Percentiles rank a stretch among this genome's conserved stretches.
These are phyloP conservation scores for Thelonectria rubi DNA, from an alignment of 2,329 filamentous ascomycete genomes.

Conservation along the genomic window DNA sequence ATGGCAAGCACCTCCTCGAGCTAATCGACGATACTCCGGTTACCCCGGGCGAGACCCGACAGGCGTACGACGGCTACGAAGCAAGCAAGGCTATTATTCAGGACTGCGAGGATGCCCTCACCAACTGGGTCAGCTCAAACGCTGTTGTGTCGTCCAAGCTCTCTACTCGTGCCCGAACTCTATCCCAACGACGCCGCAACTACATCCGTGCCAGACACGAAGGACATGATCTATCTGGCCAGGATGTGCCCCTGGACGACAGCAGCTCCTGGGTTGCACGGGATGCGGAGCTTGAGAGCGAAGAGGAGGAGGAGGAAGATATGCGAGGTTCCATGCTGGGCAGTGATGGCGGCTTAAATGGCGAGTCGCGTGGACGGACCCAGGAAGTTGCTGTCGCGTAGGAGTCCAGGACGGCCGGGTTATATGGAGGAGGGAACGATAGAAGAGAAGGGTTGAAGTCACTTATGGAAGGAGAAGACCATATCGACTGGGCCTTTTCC, in stretches of 20 bases:
- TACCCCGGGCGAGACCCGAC: constrained; percentile 93
- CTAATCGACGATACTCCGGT: constrained; percentile 96
- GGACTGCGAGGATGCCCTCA: constrained; percentile 96
- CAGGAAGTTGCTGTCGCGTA: constrained; percentile 61
- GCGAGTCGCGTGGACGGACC: constrained; percentile 65
- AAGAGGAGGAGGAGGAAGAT: constrained; percentile 70
- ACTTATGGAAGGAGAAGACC: constrained; percentile 3
- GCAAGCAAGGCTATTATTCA: constrained; percentile 99
- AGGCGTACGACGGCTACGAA: constrained; percentile 97
- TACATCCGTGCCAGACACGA: constrained; percentile 74
- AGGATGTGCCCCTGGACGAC: constrained; percentile 82
- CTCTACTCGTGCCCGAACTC: constrained; percentile 84
- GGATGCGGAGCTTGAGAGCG: constrained; percentile 69
- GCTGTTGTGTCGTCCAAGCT: constrained; percentile 89
- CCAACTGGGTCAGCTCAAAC: constrained; percentile 94
- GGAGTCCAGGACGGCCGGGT: constrained; percentile 17
- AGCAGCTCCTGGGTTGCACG: constrained; percentile 87
- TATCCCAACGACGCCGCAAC: constrained; percentile 84
- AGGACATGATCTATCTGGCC: constrained; percentile 82
- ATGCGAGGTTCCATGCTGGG: constrained; percentile 60
- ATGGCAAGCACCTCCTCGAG: constrained; percentile 97
- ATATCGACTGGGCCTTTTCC: constrained; percentile 18
- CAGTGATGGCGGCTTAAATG: constrained; percentile 62
- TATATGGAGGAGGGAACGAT: constrained; percentile 9
- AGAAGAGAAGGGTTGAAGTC: neutral